These are phyloP conservation scores for Fusarium sp. DNA, from an alignment of 2,329 filamentous ascomycete species.

Conservation along the genomic window DNA sequence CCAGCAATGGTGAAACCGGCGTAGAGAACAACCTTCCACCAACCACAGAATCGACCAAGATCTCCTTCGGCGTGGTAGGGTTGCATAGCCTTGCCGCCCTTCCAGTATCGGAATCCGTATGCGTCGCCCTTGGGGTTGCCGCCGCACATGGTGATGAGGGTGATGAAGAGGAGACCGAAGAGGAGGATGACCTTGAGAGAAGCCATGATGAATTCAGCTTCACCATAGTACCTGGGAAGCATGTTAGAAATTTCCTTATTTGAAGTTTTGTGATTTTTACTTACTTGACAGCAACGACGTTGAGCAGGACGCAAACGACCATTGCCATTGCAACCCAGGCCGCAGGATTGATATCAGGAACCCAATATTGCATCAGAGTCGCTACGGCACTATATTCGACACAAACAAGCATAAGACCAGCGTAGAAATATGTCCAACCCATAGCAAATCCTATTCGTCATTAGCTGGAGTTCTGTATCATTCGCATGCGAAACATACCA, in stretches of 20 bases:
- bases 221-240: slow-evolving; percentile 52
- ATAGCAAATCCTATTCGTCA: slow-evolving; percentile 58
- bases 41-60: slow-evolving; percentile 72
- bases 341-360: slow-evolving; percentile 56
- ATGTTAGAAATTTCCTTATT: not conserved
- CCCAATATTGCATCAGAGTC: slow-evolving; percentile 60
- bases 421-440: slow-evolving; percentile 64
- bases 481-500: slow-evolving; percentile 41
- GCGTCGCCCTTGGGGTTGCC: slow-evolving; percentile 72
- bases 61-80: slow-evolving; percentile 57
- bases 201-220: slow-evolving; percentile 66
- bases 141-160: slow-evolving; percentile 75
- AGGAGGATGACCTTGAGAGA: slow-evolving; percentile 63
- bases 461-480: not conserved
- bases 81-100: slow-evolving; percentile 49
- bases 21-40: slow-evolving; percentile 67
- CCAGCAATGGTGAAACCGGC: slow-evolving; percentile 76
- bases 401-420: slow-evolving; percentile 59
- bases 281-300: slow-evolving; percentile 59
- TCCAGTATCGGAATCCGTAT: slow-evolving; percentile 73
- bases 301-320: slow-evolving; percentile 59
- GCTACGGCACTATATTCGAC: slow-evolving; percentile 59
- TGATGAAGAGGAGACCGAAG: slow-evolving; percentile 69
- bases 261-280: not conserved
- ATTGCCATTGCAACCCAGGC: slow-evolving; percentile 63